Evolutionary conservation across 345 rosid species (phyloP), one percentile per base, ranked within the genome.

Genomic region (Punica granatum): DNA sequence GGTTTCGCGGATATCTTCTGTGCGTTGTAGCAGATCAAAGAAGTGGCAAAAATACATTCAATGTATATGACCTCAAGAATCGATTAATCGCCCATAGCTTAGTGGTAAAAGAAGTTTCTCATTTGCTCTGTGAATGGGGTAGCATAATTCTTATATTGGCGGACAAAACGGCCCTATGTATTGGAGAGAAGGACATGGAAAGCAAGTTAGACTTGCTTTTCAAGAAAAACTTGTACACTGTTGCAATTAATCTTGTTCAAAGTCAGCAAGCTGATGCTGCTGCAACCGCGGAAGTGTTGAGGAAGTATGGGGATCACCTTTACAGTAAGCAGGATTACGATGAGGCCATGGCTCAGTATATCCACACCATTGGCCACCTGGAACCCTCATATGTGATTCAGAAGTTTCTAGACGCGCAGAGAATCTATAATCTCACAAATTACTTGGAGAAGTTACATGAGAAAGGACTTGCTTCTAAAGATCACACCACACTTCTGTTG

Each of bases 181-280:
- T 94, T 42, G 86, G 92, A 51, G 97, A 94, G 88, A 94, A 94
- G 81, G 99, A 94, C 78, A 91, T 94, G 99, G 99, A 94, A 77
- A 91, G 99, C 84, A 94, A 94, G 82, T 77, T 91, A 65, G 98
- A 94, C 79, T 91, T 94, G 98, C 92, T 94, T 65, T 94, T 89
- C 82, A 94, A 91, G 95, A 94, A 89, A 77, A 91, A 94, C 70
- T 87, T 84, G 53, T 94, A 91, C 76, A 89, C 95, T 19, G 92
- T 86, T 46, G 99, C 98, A 13, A 94, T 94, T 72, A 91, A 91
- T 84, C 96, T 94, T 72, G 99, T 94, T 65, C 99, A 88, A 70
- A 94, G 96, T 71, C 99, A 94, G 73, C 95, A 94, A 78, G 97
- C 98, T 56, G 98, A 91, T 89, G 92, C 96, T 77, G 88, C 99